These are phyloP conservation scores for Dothideomycetes sp. DNA, from an alignment of 2,329 filamentous ascomycete species.

Conservation along the genomic window DNA sequence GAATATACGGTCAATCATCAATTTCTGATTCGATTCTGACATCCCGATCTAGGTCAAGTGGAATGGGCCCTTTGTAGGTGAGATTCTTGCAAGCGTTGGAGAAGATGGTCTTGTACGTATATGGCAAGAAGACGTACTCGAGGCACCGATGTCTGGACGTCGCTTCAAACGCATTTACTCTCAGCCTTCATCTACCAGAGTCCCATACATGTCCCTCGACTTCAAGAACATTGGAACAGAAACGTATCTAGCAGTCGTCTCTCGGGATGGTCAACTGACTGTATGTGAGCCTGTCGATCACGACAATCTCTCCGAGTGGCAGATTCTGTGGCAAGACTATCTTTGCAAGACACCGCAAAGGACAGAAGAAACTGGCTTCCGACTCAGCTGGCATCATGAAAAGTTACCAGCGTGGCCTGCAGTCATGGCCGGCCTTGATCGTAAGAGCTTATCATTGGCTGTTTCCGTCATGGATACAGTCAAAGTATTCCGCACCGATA, in stretches of 20 bases:
- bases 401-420: conserved; percentile 69
- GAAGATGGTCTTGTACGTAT: conserved; percentile 85
- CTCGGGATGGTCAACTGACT: conserved; percentile 68
- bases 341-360: conserved; percentile 61
- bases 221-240: conserved; percentile 78
- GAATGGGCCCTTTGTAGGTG: conserved; percentile 83
- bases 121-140: conserved; percentile 83
- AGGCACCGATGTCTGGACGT: conserved; percentile 62
- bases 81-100: conserved; percentile 78
- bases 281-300: conserved; percentile 80
- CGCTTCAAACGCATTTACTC: conserved; percentile 67
- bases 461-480: conserved; percentile 80
- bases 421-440: conserved; percentile 68
- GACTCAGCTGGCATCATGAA: conserved; percentile 81
- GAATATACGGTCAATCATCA: not conserved
- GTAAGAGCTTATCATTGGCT: conserved; percentile 69
- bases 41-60: conserved; percentile 63
- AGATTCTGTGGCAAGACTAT: conserved; percentile 64
- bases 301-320: conserved; percentile 70
- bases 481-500: conserved; percentile 70
- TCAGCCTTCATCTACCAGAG: conserved; percentile 57
- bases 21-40: not conserved
- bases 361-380: conserved; percentile 81
- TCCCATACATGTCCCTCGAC: conserved; percentile 67
- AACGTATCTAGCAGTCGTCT: conserved; percentile 77